Evolutionary conservation across 108 stramenopile genomes (phyloP).

Genomic region (Cafeteria roenbergensis): DNA sequence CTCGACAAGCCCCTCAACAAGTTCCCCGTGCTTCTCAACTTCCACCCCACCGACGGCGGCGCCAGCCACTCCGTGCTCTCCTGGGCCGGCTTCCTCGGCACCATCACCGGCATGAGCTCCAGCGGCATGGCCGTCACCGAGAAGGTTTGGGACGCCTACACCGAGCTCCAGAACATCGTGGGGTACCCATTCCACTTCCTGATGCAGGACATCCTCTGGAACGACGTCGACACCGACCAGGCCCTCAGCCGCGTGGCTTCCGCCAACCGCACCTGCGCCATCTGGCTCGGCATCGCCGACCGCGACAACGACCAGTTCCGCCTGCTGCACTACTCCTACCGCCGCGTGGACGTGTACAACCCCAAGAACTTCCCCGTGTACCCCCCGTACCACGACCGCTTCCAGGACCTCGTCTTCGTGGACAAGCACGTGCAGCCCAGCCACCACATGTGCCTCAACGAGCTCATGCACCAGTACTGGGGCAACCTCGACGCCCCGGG

Average conservation of each 20-base stretch:
- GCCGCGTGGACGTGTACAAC: conserved; percentile 9
- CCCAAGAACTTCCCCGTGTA: neutral
- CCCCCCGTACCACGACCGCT: neutral
- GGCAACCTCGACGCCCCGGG: neutral
- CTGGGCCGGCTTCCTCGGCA: conserved; percentile 14
- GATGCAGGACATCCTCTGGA: conserved; percentile 12
- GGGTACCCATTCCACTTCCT: conserved; percentile 10
- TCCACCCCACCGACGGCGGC: conserved; percentile 4
- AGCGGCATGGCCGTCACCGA: conserved; percentile 13
- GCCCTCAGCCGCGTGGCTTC: neutral
- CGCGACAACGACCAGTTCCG: neutral
- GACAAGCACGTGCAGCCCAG: conserved; percentile 20
- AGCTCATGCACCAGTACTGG: conserved; percentile 6
- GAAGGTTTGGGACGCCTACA: conserved; percentile 21
- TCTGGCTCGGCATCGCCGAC: conserved; percentile 19
- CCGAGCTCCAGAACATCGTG: conserved; percentile 2
- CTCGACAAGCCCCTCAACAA: neutral
- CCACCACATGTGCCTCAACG: conserved; percentile 2
- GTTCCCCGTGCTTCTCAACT: conserved; percentile 3
- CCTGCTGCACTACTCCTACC: conserved; percentile 8
- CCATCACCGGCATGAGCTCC: conserved; percentile 9
- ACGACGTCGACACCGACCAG: conserved; percentile 2
- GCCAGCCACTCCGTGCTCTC: neutral
- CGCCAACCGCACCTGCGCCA: conserved; percentile 18
- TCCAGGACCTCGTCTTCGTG: conserved; percentile 10